Evolutionary conservation across 1,284 basidiomycete species (phyloP), one percentile per base, ranked within the genome.

Genomic region (Leccinum cinnamomeum): DNA sequence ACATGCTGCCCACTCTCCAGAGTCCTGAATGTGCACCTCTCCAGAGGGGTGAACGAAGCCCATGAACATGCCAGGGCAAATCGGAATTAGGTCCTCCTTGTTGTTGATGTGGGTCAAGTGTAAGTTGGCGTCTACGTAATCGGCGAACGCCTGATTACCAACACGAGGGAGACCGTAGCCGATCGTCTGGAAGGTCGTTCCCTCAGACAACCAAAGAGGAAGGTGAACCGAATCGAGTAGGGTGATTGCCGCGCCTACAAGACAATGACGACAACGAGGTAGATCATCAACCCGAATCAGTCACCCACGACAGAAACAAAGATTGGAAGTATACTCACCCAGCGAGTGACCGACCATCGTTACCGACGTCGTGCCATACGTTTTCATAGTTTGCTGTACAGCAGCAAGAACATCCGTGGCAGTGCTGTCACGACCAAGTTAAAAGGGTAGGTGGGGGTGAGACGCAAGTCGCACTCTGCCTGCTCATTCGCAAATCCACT

Each of bases 81-180:
- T 83, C 7, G 84, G 84, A 20, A 86, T 74, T 1, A 79, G 63
- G 63, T 85, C 83, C 54, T 81, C 68, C 75, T 78, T 70, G 69
- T 87, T 84, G 64, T 81, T 86, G 56, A 88, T 77, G 57, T 81
- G 84, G 7, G 80, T 80, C 62, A 84, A 64, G 30, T 73, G 57
- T 16, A 78, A 56, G 53, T 82, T 71, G 7, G 73, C 72, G 67
- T 89, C 86, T 28, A 89, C 80, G 63, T 82, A 88, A 66, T 85
- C 63, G 1, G 86, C 86, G 62, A 86, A 88, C 0, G 77, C 83
- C 65, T 83, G 81, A 70, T 90, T 89, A 2, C 88, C 88, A 46
- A 89, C 87, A 56, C 88, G 79, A 23, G 89, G 89, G 73, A 88
- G 78, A 33, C 84, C 85, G 64, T 84, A 88, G 1, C 74, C 72